phyloP scores from a whole-genome alignment of 2,329 filamentous ascomycete genomes.

The Colletotrichum spinosum region DNA sequence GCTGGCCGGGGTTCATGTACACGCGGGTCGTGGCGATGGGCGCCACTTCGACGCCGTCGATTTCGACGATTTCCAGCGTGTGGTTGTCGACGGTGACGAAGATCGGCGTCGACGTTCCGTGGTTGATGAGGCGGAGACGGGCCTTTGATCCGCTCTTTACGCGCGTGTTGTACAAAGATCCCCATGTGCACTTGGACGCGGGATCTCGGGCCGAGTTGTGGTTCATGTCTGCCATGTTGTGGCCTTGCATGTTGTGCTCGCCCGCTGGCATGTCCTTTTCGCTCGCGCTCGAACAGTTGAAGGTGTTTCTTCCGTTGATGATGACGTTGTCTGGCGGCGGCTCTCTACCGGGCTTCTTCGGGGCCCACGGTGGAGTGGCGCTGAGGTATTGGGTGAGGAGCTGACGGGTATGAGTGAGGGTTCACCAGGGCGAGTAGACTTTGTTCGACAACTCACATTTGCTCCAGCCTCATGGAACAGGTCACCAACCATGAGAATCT shows the following conservation, averaged over 20 bases:
- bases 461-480: conserved; percentile 52
- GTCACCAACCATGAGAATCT: conserved; percentile 53
- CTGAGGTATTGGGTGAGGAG: conserved; percentile 47
- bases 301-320: conserved; percentile 52
- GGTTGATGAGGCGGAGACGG: conserved; percentile 54
- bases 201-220: conserved; percentile 15
- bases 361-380: conserved; percentile 47
- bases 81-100: conserved; percentile 55
- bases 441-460: conserved; percentile 41
- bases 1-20: conserved; percentile 53
- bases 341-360: conserved; percentile 50
- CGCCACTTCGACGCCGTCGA: conserved; percentile 53
- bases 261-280: conserved; percentile 7
- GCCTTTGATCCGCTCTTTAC: conserved; percentile 43
- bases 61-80: conserved; percentile 51
- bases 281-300: conserved; percentile 44
- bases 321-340: conserved; percentile 54
- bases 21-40: conserved; percentile 48
- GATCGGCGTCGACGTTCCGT: conserved; percentile 51
- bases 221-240: conserved; percentile 21
- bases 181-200: conserved; percentile 43
- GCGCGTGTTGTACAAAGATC: conserved; percentile 46
- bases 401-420: conserved; percentile 32
- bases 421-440: neutral
- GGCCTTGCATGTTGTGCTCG: conserved; percentile 21